Evolutionary conservation across 1,139 yeast genomes (phyloP).

Genomic region (Diutina catenulata): DNA sequence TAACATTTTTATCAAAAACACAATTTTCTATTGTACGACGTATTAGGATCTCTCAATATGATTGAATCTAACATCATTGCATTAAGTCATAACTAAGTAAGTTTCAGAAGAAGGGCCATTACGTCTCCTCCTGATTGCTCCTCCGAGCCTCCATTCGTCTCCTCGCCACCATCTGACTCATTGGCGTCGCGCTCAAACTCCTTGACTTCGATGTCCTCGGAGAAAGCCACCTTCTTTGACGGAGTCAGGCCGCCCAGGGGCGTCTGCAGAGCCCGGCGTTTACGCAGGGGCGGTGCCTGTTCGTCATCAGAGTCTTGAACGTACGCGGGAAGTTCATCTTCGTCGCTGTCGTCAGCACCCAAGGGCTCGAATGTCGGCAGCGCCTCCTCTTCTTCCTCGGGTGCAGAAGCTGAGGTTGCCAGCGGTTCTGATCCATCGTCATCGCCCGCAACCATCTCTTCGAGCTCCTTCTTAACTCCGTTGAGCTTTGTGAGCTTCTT

Average conservation of each 20-base stretch:
- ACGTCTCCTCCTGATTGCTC: too few relatives aligned
- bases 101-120: too few relatives aligned
- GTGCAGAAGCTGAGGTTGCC: not conserved
- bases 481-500: slow-evolving; percentile 23
- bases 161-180: too few relatives aligned
- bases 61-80: too few relatives aligned
- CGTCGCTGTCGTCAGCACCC: slow-evolving; percentile 7
- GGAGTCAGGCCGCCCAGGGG: slow-evolving; percentile 8
- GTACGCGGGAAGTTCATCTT: slow-evolving; percentile 22
- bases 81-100: too few relatives aligned
- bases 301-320: slow-evolving; percentile 12
- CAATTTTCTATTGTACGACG: too few relatives aligned
- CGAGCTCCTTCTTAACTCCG: slow-evolving; percentile 34
- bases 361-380: slow-evolving; percentile 12
- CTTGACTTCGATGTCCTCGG: slow-evolving; percentile 33
- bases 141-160: too few relatives aligned
- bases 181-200: slow-evolving; percentile 32
- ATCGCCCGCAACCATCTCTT: slow-evolving; percentile 29
- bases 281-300: slow-evolving; percentile 10
- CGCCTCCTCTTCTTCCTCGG: slow-evolving; percentile 7
- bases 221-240: slow-evolving; percentile 30
- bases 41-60: too few relatives aligned
- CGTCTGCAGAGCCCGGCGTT: slow-evolving; percentile 2
- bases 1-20: too few relatives aligned
- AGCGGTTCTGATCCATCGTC: slow-evolving; percentile 10